A percentile compares a stretch with the other conserved stretches of the same genome.
Evolutionary conservation across 805 yeast species (phyloP).

Genomic region (Saitoella complicata): DNA sequence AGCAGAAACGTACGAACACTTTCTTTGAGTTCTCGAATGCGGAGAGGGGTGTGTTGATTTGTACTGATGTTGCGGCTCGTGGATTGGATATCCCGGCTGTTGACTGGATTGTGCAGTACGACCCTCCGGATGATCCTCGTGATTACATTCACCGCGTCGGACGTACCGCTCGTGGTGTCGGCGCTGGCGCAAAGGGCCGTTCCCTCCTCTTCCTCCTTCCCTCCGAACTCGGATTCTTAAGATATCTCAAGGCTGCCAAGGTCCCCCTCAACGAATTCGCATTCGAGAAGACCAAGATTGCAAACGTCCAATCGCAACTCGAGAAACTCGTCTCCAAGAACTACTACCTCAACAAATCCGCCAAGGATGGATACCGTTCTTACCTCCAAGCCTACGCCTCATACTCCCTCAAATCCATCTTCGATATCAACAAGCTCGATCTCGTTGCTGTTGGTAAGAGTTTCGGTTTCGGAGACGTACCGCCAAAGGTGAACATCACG

Average conservation of each 20-base stretch:
- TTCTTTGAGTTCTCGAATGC: slow-evolving; percentile 98
- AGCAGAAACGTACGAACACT: slow-evolving; percentile 95
- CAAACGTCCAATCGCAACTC: slow-evolving; percentile 87
- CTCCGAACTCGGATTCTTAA: slow-evolving; percentile 79
- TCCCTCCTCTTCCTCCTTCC: slow-evolving; percentile 93
- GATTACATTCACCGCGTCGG: slow-evolving; percentile 98
- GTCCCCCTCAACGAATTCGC: slow-evolving; percentile 96
- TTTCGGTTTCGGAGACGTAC: slow-evolving; percentile 73
- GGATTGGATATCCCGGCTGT: slow-evolving; percentile 97
- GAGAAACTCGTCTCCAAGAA: slow-evolving; percentile 82
- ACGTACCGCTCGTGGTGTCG: slow-evolving; percentile 84
- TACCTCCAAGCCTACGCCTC: slow-evolving; percentile 95
- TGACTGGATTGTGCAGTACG: slow-evolving; percentile 98
- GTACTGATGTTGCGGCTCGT: slow-evolving; percentile 99
- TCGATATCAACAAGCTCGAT: slow-evolving; percentile 89
- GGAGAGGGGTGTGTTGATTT: slow-evolving; percentile 75
- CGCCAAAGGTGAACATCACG: slow-evolving; percentile 92
- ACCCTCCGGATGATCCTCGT: slow-evolving; percentile 99
- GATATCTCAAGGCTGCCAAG: slow-evolving; percentile 90
- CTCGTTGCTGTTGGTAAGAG: slow-evolving; percentile 87
- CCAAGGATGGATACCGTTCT: slow-evolving; percentile 93
- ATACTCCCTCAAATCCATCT: slow-evolving; percentile 89
- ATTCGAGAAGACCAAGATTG: slow-evolving; percentile 85
- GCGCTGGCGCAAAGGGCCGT: slow-evolving; percentile 71
- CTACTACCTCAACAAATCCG: slow-evolving; percentile 79